Percentiles rank a stretch among this genome's conserved stretches.
These are phyloP conservation scores for Phytophthora europaea DNA, from an alignment of 352 stramenopile species.

Conservation along the genomic window DNA sequence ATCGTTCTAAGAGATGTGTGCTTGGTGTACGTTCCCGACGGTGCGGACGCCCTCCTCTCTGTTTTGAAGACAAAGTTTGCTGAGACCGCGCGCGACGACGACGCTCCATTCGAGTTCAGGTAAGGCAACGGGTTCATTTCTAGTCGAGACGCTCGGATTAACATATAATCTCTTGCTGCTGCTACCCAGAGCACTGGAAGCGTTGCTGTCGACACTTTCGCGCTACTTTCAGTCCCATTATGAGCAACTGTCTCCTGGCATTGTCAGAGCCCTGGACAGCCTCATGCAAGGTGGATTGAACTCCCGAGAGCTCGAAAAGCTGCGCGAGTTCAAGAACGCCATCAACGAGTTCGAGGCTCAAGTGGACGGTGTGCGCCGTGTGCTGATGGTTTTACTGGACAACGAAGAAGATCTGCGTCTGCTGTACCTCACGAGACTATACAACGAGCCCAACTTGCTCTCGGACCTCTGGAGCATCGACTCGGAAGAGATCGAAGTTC, in stretches of 20 bases:
- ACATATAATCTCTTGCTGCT: background rate
- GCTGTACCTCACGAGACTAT: conserved; percentile 64
- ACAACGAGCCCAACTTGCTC: conserved; percentile 49
- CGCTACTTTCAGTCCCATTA: conserved; percentile 69
- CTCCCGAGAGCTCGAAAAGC: conserved; percentile 60
- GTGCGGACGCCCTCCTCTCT: conserved; percentile 48
- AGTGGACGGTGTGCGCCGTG: conserved; percentile 66
- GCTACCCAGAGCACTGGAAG: conserved; percentile 50
- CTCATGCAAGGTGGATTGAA: conserved; percentile 59
- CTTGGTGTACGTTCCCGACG: conserved; percentile 59
- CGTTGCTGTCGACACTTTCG: conserved; percentile 63
- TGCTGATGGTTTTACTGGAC: conserved; percentile 75
- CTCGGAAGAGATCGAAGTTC: conserved; percentile 66
- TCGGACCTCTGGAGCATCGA: conserved; percentile 56
- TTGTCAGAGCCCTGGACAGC: conserved; percentile 57
- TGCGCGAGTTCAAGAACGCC: conserved; percentile 78
- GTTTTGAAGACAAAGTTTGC: conserved; percentile 62
- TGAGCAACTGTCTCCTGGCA: conserved; percentile 46
- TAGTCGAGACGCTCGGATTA: background rate
- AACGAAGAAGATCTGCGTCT: conserved; percentile 79
- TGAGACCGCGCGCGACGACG: conserved; percentile 49
- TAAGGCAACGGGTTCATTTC: conserved; percentile 4
- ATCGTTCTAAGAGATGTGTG: conserved; percentile 65
- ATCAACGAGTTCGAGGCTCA: conserved; percentile 82
- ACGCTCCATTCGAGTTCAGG: conserved; percentile 65